Base-by-base conservation (phyloP, 1,139 yeast species). In the Spathaspora sp. region DNA sequence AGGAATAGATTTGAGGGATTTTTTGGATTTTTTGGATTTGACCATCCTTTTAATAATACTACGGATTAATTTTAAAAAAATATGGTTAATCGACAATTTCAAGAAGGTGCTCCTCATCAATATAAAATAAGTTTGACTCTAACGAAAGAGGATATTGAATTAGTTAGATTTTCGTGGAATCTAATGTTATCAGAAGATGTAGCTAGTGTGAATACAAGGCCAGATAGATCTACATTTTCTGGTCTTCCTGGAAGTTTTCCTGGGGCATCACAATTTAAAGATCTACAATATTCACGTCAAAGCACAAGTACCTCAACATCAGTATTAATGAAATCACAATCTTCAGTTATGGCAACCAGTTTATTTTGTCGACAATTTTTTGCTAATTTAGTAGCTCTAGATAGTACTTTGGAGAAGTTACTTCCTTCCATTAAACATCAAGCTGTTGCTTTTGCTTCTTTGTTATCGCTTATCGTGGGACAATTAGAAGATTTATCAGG, bases 381-480 rank as follows among this genome's bases (percentile, higher is more conserved):
- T 63, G 73, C 78, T 43, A 84, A 83, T 59, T 61, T 84, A 49
- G 64, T 84, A 39, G 63, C 73, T 5, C 78, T 78, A 74, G 79
- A 77, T 53, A 76, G 83, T 1, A 65, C 66, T 25, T 68, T 84
- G 48, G 84, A 81, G 53, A 70, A 68, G 38, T 61, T 80, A 56
- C 84, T 82, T 60, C 89, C 90, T 0, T 78, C 84, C 13, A 78
- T 84, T 52, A 78, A 77, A 53, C 86, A 83, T 54, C 89, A 85
- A 65, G 90, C 95, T 0, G 80, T 82, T 7, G 79, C 91, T 16
- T 85, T 88, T 70, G 90, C 95, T 0, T 91, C 93, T 3, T 89
- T 84, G n/a, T 61, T 85, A 59, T 73, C 84, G 11, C 71, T 81
- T 44, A 84, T 86, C 5, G 76, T 84, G 46, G 64, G 75, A 18